These are phyloP conservation scores for Colletotrichum falcatum DNA, from an alignment of 2,329 filamentous ascomycete species.

Conservation along the genomic window DNA sequence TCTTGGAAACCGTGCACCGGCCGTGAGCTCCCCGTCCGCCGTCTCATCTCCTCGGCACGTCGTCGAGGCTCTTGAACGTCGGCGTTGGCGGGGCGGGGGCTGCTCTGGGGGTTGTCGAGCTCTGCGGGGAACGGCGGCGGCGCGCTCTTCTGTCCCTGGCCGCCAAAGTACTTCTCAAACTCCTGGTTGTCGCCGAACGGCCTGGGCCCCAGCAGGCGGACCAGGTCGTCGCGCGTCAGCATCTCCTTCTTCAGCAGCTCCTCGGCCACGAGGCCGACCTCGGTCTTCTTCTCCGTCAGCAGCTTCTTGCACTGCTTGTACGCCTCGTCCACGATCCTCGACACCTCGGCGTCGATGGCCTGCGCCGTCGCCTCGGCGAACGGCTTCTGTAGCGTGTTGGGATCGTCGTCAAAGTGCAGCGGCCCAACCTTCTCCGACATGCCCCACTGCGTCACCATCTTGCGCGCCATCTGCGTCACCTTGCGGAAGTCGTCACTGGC, in stretches of 20 bases:
- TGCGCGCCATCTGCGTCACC: constrained; percentile 93
- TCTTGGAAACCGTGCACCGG: not conserved
- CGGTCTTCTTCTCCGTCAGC: constrained; percentile 84
- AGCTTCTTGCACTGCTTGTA: constrained; percentile 91
- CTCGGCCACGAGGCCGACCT: constrained; percentile 91
- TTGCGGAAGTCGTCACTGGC: constrained; percentile 99
- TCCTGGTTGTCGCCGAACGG: constrained; percentile 89
- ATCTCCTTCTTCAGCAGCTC: constrained; percentile 94
- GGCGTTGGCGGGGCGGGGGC: constrained; percentile 46
- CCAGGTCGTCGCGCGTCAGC: constrained; percentile 90
- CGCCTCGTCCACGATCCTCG: constrained; percentile 90
- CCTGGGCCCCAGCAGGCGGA: constrained; percentile 85
- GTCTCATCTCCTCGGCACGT: constrained; percentile 43
- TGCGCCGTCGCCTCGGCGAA: constrained; percentile 96
- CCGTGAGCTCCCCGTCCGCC: not conserved
- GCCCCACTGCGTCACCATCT: constrained; percentile 99
- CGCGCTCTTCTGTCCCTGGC: constrained; percentile 62
- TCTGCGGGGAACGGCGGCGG: constrained; percentile 66
- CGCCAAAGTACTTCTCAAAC: constrained; percentile 93
- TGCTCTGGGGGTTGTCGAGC: constrained; percentile 55
- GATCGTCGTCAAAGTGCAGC: constrained; percentile 87
- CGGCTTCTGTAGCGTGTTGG: constrained; percentile 89
- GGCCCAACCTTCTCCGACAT: constrained; percentile 97
- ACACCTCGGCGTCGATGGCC: constrained; percentile 91
- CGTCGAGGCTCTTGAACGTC: constrained; percentile 47